Percentiles rank a stretch among this genome's conserved stretches.
These are phyloP conservation scores for Taphrina deformans DNA, from an alignment of 1,139 yeast genomes.

Conservation along the genomic window DNA sequence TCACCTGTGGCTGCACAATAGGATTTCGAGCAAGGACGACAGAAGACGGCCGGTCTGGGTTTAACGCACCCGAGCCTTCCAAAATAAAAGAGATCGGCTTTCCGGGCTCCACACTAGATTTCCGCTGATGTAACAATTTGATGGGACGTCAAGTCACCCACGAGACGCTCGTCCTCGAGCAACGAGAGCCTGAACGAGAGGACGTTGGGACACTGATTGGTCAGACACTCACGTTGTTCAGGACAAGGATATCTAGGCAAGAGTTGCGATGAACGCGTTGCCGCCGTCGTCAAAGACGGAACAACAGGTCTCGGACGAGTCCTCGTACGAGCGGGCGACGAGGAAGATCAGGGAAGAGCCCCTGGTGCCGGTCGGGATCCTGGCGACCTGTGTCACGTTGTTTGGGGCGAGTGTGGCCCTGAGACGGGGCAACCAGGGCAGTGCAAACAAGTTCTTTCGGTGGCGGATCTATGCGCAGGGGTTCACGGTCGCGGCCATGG, in stretches of 20 bases:
- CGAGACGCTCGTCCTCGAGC: too few relatives aligned
- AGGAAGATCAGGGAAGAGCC: conserved; percentile 32
- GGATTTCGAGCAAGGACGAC: too few relatives aligned
- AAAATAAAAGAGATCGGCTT: too few relatives aligned
- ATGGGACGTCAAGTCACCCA: too few relatives aligned
- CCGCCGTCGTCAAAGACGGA: conserved; percentile 24
- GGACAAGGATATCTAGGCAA: too few relatives aligned
- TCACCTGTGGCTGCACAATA: too few relatives aligned
- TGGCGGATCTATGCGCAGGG: conserved; percentile 36
- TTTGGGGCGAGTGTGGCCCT: conserved; percentile 34
- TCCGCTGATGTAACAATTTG: conserved; percentile 3
- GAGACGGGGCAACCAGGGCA: conserved; percentile 22
- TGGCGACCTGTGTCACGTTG: conserved; percentile 34
- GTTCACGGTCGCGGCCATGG: conserved; percentile 33
- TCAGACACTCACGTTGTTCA: too few relatives aligned
- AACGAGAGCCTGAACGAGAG: too few relatives aligned
- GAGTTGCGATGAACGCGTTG: conserved; percentile 2
- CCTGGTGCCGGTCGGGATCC: conserved; percentile 33
- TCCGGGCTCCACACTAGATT: conserved; percentile 5
- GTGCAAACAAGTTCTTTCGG: conserved; percentile 33
- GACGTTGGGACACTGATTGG: too few relatives aligned
- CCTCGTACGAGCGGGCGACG: conserved; percentile 21
- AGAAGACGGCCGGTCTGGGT: too few relatives aligned
- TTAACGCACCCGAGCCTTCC: too few relatives aligned
- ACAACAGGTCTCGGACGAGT: conserved; percentile 14